Base-by-base conservation (phyloP, 2,329 filamentous ascomycete genomes). In the Pseudogymnoascus sp. region DNA sequence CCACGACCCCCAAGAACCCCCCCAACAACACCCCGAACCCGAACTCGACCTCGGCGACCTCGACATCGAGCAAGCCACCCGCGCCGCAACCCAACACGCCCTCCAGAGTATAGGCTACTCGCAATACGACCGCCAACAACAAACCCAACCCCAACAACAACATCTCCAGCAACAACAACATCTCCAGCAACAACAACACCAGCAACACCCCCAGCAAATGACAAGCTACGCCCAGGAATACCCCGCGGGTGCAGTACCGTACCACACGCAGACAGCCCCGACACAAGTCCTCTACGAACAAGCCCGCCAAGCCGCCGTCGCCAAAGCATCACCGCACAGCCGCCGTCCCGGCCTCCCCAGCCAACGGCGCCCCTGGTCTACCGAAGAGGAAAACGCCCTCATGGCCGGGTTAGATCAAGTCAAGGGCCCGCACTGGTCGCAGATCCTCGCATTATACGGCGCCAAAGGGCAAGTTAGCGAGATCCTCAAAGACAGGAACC, bases 381-480 rank as follows among this genome's bases (percentile, higher is more conserved):
- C 89, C 3, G 90, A 95, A 67, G 92, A 96, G 75, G 92, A 96
- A 73, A 91, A 92, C 74, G 91, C 92, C 0, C 80, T 96, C 16
- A 93, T 96, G 88, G 85, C 89, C 59, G 92, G 92, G 0, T 83
- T 96, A 3, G 92, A 96, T 71, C 86, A 89, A 73, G 92, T 96
- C 56, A 92, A 93, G 72, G 92, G 92, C 0, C 92, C 92, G 16
- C 91, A 96, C 71, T 96, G 92, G 92, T 93, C 90, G 69, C 91
- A 96, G 72, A 96, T 96, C 56, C 79, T 96, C 11, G 88, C 88
- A 1, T 82, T 96, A 44, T 96, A 93, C 72, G 92, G 92, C 0
- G 83, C 85, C 0, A 89, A 88, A 44, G 92, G 92, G 4, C 89
- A 88, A 0, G 84, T 93, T 23, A 93, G 87, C 56, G 89, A 93